Conservation (phyloP, 352 stramenopile genomes). For the Pythium biforme region DNA sequence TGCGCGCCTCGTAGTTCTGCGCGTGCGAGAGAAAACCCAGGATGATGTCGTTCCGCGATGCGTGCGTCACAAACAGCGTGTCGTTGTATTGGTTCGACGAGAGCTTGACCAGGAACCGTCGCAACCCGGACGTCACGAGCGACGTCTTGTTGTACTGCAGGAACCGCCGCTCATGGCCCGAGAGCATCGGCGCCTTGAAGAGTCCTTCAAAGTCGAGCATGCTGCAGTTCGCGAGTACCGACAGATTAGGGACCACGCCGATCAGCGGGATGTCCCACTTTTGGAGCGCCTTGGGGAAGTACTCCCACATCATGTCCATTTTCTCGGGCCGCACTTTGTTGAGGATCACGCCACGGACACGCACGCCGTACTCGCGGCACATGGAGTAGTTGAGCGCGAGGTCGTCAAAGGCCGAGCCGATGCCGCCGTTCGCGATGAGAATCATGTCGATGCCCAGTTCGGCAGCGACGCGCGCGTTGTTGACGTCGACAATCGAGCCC, state of each 20-base stretch:
- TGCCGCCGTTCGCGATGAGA: slow-evolving; percentile 94
- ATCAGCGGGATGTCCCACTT: slow-evolving; percentile 81
- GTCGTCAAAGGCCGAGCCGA: slow-evolving; percentile 93
- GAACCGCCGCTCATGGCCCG: slow-evolving; percentile 50
- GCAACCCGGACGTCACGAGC: slow-evolving; percentile 85
- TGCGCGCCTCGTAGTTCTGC: slow-evolving; percentile 71
- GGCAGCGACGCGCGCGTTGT: slow-evolving; percentile 94
- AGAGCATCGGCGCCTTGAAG: slow-evolving; percentile 74
- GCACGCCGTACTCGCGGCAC: slow-evolving; percentile 92
- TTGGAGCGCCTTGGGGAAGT: slow-evolving; percentile 84
- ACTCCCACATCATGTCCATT: slow-evolving; percentile 82
- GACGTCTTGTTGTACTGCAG: slow-evolving; percentile 75
- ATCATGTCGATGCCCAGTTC: slow-evolving; percentile 94
- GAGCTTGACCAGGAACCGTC: slow-evolving; percentile 82
- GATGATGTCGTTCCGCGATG: slow-evolving; percentile 90
- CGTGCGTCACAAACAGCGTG: slow-evolving; percentile 89
- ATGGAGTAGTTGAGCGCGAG: slow-evolving; percentile 93
- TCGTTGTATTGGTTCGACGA: slow-evolving; percentile 68
- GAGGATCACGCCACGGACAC: slow-evolving; percentile 93
- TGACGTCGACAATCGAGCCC: slow-evolving; percentile 95
- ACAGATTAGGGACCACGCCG: slow-evolving; percentile 81
- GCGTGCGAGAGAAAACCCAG: slow-evolving; percentile 82
- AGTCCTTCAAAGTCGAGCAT: slow-evolving; percentile 90
- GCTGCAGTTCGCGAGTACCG: slow-evolving; percentile 69
- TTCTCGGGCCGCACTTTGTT: slow-evolving; percentile 93